A percentile compares a stretch with the other conserved stretches of the same genome.
phyloP scores from a whole-genome alignment of 169 alveolate species.

The Cryptosporidium xiaoi region DNA sequence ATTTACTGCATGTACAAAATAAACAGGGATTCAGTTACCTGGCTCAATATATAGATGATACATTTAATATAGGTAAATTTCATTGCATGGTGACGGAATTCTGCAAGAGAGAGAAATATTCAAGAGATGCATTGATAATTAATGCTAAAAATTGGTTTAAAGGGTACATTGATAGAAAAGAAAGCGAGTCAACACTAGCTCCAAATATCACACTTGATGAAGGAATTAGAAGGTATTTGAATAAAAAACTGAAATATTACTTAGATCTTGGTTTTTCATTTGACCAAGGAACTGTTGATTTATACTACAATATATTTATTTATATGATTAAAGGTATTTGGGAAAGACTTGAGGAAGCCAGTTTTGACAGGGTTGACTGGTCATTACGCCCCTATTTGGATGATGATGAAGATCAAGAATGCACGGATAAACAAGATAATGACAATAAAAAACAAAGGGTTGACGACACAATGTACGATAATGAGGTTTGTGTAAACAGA shows the following conservation, averaged over 20 bases:
- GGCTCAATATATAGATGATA: slow-evolving; percentile 25
- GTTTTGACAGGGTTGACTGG: slow-evolving; percentile 70
- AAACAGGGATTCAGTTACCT: slow-evolving; percentile 16
- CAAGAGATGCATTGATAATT: slow-evolving; percentile 48
- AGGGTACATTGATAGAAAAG: slow-evolving; percentile 2
- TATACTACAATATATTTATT: neutral
- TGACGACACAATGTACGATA: no score
- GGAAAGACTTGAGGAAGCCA: slow-evolving; percentile 46
- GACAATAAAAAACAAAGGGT: no score
- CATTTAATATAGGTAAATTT: slow-evolving; percentile 62
- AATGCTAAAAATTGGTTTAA: slow-evolving; percentile 55
- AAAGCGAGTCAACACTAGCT: neutral
- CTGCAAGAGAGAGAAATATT: slow-evolving; percentile 32
- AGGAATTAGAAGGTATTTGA: slow-evolving; percentile 3
- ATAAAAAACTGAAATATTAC: slow-evolving; percentile 9
- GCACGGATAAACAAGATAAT: no score
- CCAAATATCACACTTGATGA: neutral
- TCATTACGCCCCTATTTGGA: neutral
- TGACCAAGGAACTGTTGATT: neutral
- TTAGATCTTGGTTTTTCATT: slow-evolving; percentile 11
- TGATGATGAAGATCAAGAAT: neutral
- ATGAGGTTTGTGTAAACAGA: no score
- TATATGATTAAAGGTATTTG: slow-evolving; percentile 27
- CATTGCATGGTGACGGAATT: slow-evolving; percentile 54
- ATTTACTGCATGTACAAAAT: slow-evolving; percentile 24